phyloP scores from a whole-genome alignment of 2,329 filamentous ascomycete species.

The Aspergillus floridensis region DNA sequence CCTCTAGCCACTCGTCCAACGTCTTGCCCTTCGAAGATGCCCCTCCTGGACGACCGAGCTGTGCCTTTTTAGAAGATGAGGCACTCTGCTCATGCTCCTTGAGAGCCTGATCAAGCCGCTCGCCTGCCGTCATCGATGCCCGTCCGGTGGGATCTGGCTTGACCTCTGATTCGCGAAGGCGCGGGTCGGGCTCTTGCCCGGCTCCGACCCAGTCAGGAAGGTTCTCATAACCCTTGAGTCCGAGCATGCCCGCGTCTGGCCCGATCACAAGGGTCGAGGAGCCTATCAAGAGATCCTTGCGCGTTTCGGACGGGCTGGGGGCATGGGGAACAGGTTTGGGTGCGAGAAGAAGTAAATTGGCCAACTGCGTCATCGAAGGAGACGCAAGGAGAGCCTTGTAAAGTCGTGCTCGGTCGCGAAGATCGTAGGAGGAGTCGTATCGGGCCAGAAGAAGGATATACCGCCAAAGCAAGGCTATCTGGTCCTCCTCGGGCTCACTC shows the following conservation, averaged over 20 bases:
- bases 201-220: conserved; percentile 81
- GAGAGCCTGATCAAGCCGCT: conserved; percentile 43
- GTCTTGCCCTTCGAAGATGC: conserved; percentile 64
- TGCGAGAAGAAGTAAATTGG: conserved; percentile 83
- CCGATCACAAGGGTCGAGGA: conserved; percentile 83
- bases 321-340: conserved; percentile 92
- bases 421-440: conserved; percentile 92
- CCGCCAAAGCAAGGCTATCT: conserved; percentile 74
- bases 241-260: conserved; percentile 68
- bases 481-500: conserved; percentile 48
- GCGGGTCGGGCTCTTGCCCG: conserved; percentile 75
- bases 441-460: conserved; percentile 81
- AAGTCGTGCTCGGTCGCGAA: conserved; percentile 84
- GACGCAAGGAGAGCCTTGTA: conserved; percentile 80
- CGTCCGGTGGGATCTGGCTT: conserved; percentile 34
- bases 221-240: conserved; percentile 72
- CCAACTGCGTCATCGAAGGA: conserved; percentile 74
- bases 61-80: conserved; percentile 17
- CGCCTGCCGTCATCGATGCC: conserved; percentile 40
- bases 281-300: conserved; percentile 75
- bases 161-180: conserved; percentile 62
- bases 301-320: conserved; percentile 80
- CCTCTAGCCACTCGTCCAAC: conserved; percentile 87
- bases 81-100: conserved; percentile 39
- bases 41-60: conserved; percentile 20